Evolutionary conservation across 148 eudicot genomes (phyloP).

Genomic region (Suaeda aralocaspica): DNA sequence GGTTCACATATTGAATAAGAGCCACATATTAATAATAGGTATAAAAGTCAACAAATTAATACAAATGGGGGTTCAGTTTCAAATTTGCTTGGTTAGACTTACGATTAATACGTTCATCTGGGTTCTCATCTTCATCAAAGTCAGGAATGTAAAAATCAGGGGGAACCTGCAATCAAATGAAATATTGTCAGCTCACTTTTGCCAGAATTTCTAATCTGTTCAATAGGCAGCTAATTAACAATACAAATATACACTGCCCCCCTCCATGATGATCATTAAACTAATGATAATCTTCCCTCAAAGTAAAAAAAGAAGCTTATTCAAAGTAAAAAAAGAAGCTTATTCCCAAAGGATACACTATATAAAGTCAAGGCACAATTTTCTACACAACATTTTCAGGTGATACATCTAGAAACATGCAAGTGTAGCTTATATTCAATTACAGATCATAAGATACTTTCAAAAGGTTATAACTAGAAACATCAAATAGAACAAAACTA

Average conservation of each 20-base stretch:
- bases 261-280: slow-evolving; percentile 4
- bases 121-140: slow-evolving; percentile 87
- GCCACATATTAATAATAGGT: not conserved
- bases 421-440: not conserved
- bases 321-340: too few species aligned
- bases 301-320: not conserved
- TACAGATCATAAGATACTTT: not conserved
- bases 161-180: slow-evolving; percentile 61
- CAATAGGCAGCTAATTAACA: not conserved
- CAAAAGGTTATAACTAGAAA: not conserved
- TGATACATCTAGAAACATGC: not conserved
- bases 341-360: not conserved
- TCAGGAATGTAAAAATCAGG: slow-evolving; percentile 98
- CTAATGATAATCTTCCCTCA: not conserved
- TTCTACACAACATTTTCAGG: too few species aligned
- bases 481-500: not conserved
- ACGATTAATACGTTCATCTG: slow-evolving; percentile 84
- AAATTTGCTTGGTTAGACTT: slow-evolving; percentile 31
- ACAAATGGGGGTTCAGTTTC: not conserved
- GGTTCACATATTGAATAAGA: slow-evolving; percentile 1
- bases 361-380: too few species aligned
- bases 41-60: not conserved
- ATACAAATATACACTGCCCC: not conserved
- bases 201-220: not conserved
- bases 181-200: slow-evolving; percentile 3